Evolutionary conservation across 768 basidiomycete genomes (phyloP).

Genomic region (Trametes villosa): DNA sequence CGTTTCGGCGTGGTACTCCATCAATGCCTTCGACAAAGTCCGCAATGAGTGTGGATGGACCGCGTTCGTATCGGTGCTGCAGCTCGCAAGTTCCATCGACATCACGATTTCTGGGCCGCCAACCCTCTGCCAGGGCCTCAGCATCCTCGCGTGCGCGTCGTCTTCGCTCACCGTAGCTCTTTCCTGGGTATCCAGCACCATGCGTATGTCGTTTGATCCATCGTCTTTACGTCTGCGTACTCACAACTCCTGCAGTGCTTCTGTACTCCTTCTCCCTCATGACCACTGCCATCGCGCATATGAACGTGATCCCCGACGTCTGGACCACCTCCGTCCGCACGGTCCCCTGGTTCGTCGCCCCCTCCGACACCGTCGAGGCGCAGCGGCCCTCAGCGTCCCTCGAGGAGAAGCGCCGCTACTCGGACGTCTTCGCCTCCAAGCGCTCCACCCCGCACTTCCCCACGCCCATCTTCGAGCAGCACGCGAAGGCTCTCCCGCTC

Average conservation of each 20-base stretch:
- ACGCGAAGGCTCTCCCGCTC: slow-evolving; percentile 13
- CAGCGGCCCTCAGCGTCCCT: neutral
- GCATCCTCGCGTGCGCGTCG: slow-evolving; percentile 32
- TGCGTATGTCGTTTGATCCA: slow-evolving; percentile 27
- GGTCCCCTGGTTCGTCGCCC: slow-evolving; percentile 59
- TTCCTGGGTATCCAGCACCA: slow-evolving; percentile 36
- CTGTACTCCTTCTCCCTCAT: slow-evolving; percentile 60
- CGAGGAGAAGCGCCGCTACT: slow-evolving; percentile 2
- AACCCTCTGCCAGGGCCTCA: slow-evolving; percentile 36
- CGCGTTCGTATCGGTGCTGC: slow-evolving; percentile 48
- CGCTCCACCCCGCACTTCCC: slow-evolving; percentile 8
- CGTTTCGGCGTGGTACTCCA: slow-evolving; percentile 43
- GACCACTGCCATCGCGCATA: slow-evolving; percentile 51
- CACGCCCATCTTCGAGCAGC: slow-evolving; percentile 21
- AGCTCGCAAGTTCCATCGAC: slow-evolving; percentile 56
- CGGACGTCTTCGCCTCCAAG: slow-evolving; percentile 13
- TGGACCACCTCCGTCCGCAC: slow-evolving; percentile 57
- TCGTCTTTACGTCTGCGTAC: neutral
- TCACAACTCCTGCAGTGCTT: slow-evolving; percentile 41
- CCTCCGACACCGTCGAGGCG: slow-evolving; percentile 8
- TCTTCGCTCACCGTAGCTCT: slow-evolving; percentile 34
- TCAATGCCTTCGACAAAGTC: slow-evolving; percentile 40
- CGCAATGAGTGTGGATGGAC: slow-evolving; percentile 64
- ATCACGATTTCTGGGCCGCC: slow-evolving; percentile 50
- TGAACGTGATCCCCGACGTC: slow-evolving; percentile 45